Percentiles rank a stretch among this genome's conserved stretches.
These are phyloP conservation scores for Penicillium bovifimosum DNA, from an alignment of 495 filamentous ascomycete genomes.

Conservation along the genomic window DNA sequence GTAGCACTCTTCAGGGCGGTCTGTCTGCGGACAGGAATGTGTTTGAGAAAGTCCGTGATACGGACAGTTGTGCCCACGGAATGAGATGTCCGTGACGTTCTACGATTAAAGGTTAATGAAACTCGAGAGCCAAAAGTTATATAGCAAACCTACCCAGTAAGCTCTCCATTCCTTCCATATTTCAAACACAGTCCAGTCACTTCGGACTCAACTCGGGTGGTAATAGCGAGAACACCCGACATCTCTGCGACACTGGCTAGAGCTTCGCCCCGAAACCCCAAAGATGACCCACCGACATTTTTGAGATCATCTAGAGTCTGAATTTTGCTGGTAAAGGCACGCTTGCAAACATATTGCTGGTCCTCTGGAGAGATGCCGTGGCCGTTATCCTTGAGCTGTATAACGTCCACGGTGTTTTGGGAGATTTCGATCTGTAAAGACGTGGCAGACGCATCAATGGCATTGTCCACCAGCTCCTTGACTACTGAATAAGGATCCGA, in stretches of 20 bases:
- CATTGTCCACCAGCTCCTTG: conserved; percentile 92
- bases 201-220: conserved; percentile 67
- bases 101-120: conserved; percentile 9
- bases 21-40: conserved; percentile 70
- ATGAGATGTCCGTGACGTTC: conserved; percentile 48
- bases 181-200: conserved; percentile 52
- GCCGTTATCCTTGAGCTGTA: conserved; percentile 90
- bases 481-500: conserved; percentile 67
- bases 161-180: conserved; percentile 47
- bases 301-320: conserved; percentile 64
- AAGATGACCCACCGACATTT: conserved; percentile 54
- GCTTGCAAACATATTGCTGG: conserved; percentile 59
- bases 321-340: conserved; percentile 84
- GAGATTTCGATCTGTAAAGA: conserved; percentile 69
- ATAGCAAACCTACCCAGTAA: conserved; percentile 34
- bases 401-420: conserved; percentile 68
- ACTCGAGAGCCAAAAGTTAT: neutral
- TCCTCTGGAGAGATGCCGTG: conserved; percentile 71
- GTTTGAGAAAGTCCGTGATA: conserved; percentile 61
- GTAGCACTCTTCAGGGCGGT: conserved; percentile 53
- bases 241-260: conserved; percentile 72
- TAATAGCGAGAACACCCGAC: conserved; percentile 57
- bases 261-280: conserved; percentile 88
- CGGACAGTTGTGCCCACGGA: conserved; percentile 76
- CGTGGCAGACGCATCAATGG: conserved; percentile 75